phyloP scores from a whole-genome alignment of 2,329 filamentous ascomycete genomes.

The Colletotrichum destructivum region DNA sequence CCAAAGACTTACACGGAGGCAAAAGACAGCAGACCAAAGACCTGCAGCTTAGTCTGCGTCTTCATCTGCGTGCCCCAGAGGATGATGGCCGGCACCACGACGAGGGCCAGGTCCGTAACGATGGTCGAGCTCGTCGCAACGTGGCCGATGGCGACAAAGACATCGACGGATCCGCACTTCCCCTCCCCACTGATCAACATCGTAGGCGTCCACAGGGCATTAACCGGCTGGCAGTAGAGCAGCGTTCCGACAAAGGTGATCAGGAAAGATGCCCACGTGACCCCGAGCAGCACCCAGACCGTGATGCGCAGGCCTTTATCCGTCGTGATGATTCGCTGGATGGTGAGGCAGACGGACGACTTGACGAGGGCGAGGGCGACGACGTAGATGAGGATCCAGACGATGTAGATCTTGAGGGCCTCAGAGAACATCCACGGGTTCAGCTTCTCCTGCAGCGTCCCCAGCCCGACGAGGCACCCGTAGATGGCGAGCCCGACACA shows the following conservation, averaged over 20 bases:
- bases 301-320: conserved; percentile 43
- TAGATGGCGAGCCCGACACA: conserved; percentile 42
- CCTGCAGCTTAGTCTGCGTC: conserved; percentile 45
- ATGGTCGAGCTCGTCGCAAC: conserved; percentile 52
- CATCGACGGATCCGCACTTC: conserved; percentile 42
- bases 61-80: conserved; percentile 53
- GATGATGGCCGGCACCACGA: conserved; percentile 51
- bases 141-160: conserved; percentile 47
- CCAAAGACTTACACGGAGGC: conserved; percentile 41
- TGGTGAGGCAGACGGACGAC: conserved; percentile 55
- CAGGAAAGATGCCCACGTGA: conserved; percentile 47
- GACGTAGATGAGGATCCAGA: conserved; percentile 50
- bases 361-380: conserved; percentile 46
- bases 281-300: conserved; percentile 43
- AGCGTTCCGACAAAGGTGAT: conserved; percentile 51
- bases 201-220: conserved; percentile 47
- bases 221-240: conserved; percentile 52
- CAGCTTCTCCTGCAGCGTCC: conserved; percentile 44
- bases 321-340: conserved; percentile 52
- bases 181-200: conserved; percentile 49
- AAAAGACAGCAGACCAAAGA: conserved; percentile 45
- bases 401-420: conserved; percentile 44
- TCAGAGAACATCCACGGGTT: conserved; percentile 47
- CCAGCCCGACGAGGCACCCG: conserved; percentile 45
- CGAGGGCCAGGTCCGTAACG: conserved; percentile 51